Evolutionary conservation across 75 land plant species (phyloP).

Genomic region (Picea glauca): DNA sequence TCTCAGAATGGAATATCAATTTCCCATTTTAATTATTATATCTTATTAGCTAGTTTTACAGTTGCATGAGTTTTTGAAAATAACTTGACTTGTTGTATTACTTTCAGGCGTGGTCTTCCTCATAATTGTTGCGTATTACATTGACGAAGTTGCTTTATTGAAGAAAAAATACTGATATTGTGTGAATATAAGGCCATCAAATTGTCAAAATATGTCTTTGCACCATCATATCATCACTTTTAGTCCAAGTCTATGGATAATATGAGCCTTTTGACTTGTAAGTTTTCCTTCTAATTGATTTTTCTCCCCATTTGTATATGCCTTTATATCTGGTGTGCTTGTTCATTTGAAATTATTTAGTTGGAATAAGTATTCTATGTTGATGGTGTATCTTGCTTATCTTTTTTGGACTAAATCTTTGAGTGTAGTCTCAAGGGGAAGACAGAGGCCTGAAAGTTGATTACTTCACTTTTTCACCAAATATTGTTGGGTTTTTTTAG

Average conservation of each 20-base stretch:
- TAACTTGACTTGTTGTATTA: not conserved
- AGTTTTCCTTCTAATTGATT: not conserved
- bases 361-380: not conserved
- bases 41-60: not conserved
- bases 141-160: not conserved
- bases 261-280: not conserved
- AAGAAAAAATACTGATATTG: not conserved
- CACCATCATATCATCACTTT: not conserved
- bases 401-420: not conserved
- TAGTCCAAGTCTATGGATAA: not conserved
- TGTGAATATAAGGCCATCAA: too few species aligned
- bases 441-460: slow-evolving; percentile 60
- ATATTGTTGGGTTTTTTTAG: slow-evolving; percentile 54
- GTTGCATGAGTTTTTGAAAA: not conserved
- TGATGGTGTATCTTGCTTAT: not conserved
- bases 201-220: too few species aligned
- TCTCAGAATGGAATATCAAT: not conserved
- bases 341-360: not conserved
- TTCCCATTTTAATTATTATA: not conserved
- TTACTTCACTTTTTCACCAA: slow-evolving; percentile 76
- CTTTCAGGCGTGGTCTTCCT: not conserved
- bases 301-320: not conserved
- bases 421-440: slow-evolving; percentile 46
- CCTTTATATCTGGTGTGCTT: not conserved
- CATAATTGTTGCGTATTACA: not conserved